Evolutionary conservation across 768 basidiomycete species (phyloP).

Genomic region (Russula lepida): DNA sequence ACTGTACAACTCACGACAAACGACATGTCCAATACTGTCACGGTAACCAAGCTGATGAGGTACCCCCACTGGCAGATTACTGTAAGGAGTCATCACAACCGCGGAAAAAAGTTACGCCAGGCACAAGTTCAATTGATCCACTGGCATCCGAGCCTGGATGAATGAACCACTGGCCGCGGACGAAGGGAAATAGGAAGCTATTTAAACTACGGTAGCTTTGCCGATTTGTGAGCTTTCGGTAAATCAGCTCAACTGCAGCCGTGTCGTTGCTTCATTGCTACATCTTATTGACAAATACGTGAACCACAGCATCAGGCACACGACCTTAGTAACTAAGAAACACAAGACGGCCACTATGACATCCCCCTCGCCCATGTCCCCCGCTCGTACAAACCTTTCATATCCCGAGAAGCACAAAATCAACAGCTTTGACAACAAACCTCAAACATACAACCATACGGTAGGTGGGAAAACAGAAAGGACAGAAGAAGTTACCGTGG

Average conservation of each 20-base stretch:
- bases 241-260: not conserved
- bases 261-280: not conserved
- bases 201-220: not conserved
- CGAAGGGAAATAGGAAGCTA: not conserved
- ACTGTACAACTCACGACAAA: too few relatives aligned
- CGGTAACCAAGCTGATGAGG: too few relatives aligned
- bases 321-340: not conserved
- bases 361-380: not conserved
- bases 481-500: not conserved
- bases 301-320: not conserved
- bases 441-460: not conserved
- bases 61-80: too few relatives aligned
- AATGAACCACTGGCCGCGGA: not conserved
- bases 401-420: not conserved
- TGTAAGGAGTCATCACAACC: too few relatives aligned
- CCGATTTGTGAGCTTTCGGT: too few relatives aligned
- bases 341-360: not conserved
- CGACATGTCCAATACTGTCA: too few relatives aligned
- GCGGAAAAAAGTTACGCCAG: too few relatives aligned
- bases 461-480: not conserved
- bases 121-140: too few relatives aligned
- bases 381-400: not conserved
- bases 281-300: not conserved
- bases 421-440: not conserved
- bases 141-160: too few relatives aligned